Percentiles rank a stretch among this genome's conserved stretches.
Conservation (phyloP, 768 basidiomycete genomes). For the Amanita thiersii region DNA sequence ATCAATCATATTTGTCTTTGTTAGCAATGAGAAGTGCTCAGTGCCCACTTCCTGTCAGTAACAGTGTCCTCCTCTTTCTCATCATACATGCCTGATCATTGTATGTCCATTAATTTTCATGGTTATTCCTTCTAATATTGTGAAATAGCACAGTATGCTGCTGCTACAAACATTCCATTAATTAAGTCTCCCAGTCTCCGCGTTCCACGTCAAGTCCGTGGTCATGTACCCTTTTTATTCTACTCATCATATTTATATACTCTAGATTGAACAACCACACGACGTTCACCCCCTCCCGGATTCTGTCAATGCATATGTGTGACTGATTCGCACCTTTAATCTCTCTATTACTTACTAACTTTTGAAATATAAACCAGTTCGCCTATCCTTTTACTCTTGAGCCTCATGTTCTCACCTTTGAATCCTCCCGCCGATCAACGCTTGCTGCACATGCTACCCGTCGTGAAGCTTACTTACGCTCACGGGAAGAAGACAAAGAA, state of each 20-base stretch:
- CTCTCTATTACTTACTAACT: slow-evolving; percentile 6
- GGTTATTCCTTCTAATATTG: neutral
- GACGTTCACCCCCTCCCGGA: slow-evolving; percentile 95
- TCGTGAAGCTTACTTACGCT: slow-evolving; percentile 61
- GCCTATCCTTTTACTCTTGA: slow-evolving; percentile 96
- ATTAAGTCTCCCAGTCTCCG: slow-evolving; percentile 91
- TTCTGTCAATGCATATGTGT: slow-evolving; percentile 80
- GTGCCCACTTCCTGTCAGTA: neutral
- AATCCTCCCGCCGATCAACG: slow-evolving; percentile 61
- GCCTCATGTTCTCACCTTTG: slow-evolving; percentile 69
- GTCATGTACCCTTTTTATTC: neutral
- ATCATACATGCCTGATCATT: neutral
- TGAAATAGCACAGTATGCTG: slow-evolving; percentile 79
- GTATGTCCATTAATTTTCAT: neutral
- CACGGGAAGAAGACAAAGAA: slow-evolving; percentile 75
- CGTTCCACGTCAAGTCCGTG: slow-evolving; percentile 68
- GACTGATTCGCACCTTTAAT: slow-evolving; percentile 8
- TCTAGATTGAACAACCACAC: slow-evolving; percentile 74
- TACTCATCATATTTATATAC: neutral
- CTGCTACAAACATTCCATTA: slow-evolving; percentile 69
- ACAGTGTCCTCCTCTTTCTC: neutral
- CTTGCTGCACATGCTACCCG: slow-evolving; percentile 58
- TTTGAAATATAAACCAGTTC: slow-evolving; percentile 46
- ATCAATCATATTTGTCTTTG: neutral
- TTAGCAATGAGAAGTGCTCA: neutral